Percentiles rank a stretch among this genome's conserved stretches.
These are phyloP conservation scores for Lachnellula hyalina DNA, from an alignment of 2,329 filamentous ascomycete species.

Conservation along the genomic window DNA sequence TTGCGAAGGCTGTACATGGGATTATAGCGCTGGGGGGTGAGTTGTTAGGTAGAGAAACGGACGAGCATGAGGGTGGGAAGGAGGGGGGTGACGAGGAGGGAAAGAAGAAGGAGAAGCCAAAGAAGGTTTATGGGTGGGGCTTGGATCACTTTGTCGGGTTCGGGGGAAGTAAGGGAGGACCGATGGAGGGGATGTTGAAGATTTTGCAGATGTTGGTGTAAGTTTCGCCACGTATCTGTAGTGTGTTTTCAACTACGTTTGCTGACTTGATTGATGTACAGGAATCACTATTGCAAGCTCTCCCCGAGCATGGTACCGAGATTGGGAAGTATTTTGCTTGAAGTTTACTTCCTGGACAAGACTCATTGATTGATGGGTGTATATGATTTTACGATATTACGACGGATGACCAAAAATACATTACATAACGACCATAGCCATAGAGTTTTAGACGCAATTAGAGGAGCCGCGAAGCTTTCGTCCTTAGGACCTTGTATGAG, in stretches of 20 bases:
- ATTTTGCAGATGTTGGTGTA: slow-evolving; percentile 28
- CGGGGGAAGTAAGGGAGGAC: slow-evolving; percentile 21
- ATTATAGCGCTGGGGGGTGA: slow-evolving; percentile 4
- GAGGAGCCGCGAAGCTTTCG: too few species aligned
- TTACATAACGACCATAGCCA: background rate
- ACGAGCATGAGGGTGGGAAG: slow-evolving; percentile 9
- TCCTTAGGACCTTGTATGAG: too few species aligned
- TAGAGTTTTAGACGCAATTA: too few species aligned
- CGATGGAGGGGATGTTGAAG: slow-evolving; percentile 27
- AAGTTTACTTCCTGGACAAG: slow-evolving; percentile 29
- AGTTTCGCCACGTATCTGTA: slow-evolving; percentile 7
- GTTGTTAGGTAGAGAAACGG: slow-evolving; percentile 4
- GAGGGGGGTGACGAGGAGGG: background rate
- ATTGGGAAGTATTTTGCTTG: slow-evolving; percentile 23
- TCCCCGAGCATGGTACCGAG: slow-evolving; percentile 21
- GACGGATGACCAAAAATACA: background rate
- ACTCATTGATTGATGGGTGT: background rate
- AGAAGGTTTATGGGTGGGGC: slow-evolving; percentile 19
- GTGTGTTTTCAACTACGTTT: background rate
- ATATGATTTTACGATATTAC: background rate
- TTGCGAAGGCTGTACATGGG: slow-evolving; percentile 5
- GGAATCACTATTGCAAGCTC: slow-evolving; percentile 28
- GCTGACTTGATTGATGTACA: slow-evolving; percentile 3
- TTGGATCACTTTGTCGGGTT: slow-evolving; percentile 26
- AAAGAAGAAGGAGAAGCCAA: background rate